Percentiles rank a stretch among this genome's conserved stretches.
Evolutionary conservation across 192 early-diverging fungal species (phyloP).

Genomic region (Nowakowskiella sp.): DNA sequence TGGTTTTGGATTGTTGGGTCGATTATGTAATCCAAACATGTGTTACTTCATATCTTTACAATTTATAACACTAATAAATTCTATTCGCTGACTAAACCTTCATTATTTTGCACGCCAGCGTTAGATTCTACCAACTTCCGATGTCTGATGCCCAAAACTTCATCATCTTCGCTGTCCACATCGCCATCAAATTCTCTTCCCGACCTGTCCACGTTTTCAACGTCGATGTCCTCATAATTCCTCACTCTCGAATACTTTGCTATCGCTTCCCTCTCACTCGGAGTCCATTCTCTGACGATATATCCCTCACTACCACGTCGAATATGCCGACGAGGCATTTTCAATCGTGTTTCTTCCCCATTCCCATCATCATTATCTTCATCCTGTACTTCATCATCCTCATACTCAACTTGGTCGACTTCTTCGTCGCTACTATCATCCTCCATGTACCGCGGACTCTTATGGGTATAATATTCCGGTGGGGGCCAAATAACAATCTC

Average conservation of each 20-base stretch:
- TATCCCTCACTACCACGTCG: conserved; percentile 47
- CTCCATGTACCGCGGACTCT: background rate
- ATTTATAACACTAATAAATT: no score
- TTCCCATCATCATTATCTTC: background rate
- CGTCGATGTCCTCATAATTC: no score
- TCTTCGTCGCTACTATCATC: conserved; percentile 2
- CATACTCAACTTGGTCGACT: background rate
- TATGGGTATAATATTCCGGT: conserved; percentile 47
- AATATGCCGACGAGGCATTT: conserved; percentile 9
- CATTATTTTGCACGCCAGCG: no score
- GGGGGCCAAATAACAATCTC: conserved; percentile 64
- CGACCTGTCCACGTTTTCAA: no score
- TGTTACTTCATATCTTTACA: no score
- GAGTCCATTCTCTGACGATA: conserved; percentile 31
- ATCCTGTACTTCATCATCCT: background rate
- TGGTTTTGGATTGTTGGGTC: no score
- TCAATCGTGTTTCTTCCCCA: background rate
- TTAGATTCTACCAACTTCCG: no score
- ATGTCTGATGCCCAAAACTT: no score
- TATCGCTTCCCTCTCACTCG: conserved; percentile 26
- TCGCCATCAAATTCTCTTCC: no score
- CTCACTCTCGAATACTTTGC: conserved; percentile 11
- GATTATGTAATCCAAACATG: no score
- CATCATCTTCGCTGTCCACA: no score
- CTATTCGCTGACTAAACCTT: no score